These are phyloP conservation scores for Aspergillus leporis DNA, from an alignment of 495 filamentous ascomycete genomes.

Conservation along the genomic window DNA sequence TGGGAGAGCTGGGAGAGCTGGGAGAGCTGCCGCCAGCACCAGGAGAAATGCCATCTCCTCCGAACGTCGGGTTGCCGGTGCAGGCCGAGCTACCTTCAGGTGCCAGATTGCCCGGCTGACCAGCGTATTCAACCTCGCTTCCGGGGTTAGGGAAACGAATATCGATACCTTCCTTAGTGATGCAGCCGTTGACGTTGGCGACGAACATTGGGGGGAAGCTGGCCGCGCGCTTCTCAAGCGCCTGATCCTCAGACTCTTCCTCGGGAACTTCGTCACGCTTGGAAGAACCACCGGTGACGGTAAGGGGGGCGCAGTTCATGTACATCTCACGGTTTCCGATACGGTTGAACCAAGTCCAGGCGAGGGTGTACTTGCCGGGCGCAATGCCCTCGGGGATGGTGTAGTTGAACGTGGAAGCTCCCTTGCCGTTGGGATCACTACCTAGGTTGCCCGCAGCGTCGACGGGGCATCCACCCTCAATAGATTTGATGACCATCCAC, in stretches of 20 bases:
- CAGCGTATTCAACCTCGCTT: slow-evolving; percentile 49
- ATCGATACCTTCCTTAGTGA: slow-evolving; percentile 56
- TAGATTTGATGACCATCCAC: slow-evolving; percentile 82
- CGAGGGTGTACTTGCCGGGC: slow-evolving; percentile 63
- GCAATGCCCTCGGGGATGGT: slow-evolving; percentile 44
- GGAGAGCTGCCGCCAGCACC: slow-evolving; percentile 15
- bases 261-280: slow-evolving; percentile 34
- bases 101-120: slow-evolving; percentile 29
- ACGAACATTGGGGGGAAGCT: slow-evolving; percentile 77
- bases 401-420: slow-evolving; percentile 41
- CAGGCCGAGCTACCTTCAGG: slow-evolving; percentile 31
- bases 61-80: slow-evolving; percentile 33
- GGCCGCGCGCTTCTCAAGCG: slow-evolving; percentile 34
- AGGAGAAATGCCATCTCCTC: slow-evolving; percentile 23
- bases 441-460: slow-evolving; percentile 45
- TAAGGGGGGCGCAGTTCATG: slow-evolving; percentile 86
- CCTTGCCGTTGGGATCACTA: slow-evolving; percentile 19
- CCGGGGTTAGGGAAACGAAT: slow-evolving; percentile 75
- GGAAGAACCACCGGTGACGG: slow-evolving; percentile 52
- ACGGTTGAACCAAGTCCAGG: slow-evolving; percentile 92
- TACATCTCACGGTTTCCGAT: slow-evolving; percentile 90
- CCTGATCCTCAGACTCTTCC: slow-evolving; percentile 19
- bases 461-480: slow-evolving; percentile 75
- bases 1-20: slow-evolving; percentile 10
- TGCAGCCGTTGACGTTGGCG: slow-evolving; percentile 70